Conservation (phyloP, 2,329 filamentous ascomycete genomes). For the Zymoseptoria passerinii region DNA sequence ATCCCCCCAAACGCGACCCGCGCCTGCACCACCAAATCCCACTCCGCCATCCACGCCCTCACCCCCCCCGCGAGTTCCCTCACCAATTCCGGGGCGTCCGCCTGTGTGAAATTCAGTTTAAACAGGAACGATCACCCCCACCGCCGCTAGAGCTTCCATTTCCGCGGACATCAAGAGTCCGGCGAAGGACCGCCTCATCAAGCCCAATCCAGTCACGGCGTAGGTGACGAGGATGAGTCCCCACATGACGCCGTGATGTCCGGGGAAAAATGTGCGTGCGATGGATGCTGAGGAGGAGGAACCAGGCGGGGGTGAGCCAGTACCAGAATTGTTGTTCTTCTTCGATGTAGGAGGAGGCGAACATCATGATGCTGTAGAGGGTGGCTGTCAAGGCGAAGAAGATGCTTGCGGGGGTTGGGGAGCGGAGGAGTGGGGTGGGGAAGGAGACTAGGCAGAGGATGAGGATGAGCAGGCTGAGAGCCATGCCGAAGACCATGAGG, state of each 20-base stretch:
- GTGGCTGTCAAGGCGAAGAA: conserved; percentile 30
- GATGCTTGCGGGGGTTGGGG: conserved; percentile 40
- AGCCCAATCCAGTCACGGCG: conserved; percentile 45
- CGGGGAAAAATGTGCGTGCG: conserved; percentile 59
- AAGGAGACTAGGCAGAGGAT: conserved; percentile 29
- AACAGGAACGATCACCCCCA: conserved; percentile 54
- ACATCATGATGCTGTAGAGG: conserved; percentile 81
- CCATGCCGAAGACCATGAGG: conserved; percentile 46
- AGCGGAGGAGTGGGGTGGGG: conserved; percentile 12
- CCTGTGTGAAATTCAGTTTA: conserved; percentile 79
- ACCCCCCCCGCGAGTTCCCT: conserved; percentile 37
- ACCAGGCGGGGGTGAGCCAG: conserved; percentile 70
- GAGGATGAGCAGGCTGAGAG: conserved; percentile 37
- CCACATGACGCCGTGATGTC: conserved; percentile 66
- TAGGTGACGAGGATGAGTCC: conserved; percentile 62
- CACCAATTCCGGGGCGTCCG: conserved; percentile 71
- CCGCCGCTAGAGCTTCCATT: conserved; percentile 26
- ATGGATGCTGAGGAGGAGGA: conserved; percentile 43
- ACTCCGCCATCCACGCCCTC: conserved; percentile 18
- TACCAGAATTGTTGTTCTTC: conserved; percentile 99
- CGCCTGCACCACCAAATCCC: conserved; percentile 30
- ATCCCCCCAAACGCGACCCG: conserved; percentile 33
- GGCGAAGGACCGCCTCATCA: conserved; percentile 30
- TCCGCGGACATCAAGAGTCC: conserved; percentile 21
- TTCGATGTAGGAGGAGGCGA: conserved; percentile 94